Base-by-base conservation (phyloP, 2,329 filamentous ascomycete genomes). In the Fusarium redolens region DNA sequence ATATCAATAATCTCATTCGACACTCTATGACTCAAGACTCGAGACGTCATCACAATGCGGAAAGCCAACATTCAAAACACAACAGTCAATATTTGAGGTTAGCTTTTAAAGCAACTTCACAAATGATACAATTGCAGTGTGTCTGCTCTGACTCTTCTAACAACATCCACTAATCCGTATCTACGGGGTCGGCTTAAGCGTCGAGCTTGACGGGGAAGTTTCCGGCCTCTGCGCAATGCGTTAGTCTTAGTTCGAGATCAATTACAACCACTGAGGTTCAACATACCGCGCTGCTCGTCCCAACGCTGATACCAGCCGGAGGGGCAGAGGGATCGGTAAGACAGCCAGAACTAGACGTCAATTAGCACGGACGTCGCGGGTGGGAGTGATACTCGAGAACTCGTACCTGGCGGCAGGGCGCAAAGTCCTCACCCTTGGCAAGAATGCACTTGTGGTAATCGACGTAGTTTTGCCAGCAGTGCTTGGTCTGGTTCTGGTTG, bases 401-500 rank as follows among this genome's bases (percentile, higher is more conserved):
- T 55, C 63, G 48, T 92, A 97, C 95, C 92, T 98, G 95, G 82
- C 92, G 92, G 93, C 96, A 98, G 76, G 96, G 96, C 79, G 93
- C 92, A 85, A 98, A 98, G 83, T 98, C 95, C 89, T 98, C 96
- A 86, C 96, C 96, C 91, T 98, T 98, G 86, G 95, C 96, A 83
- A 92, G 88, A 86, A 98, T 95, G 89, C 96, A 99, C 91, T 99
- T 99, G 92, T 99, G 94, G 90, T 99, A 98, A 86, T 99, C 96
- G 88, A 99, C 96, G 87, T 99, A 99, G 91, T 99, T 99, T 86
- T 99, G 97, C 96, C 96, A 99, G 94, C 96, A 99, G 91, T 99
- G 95, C 93, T 98, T 98, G 87, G 95, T 93, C 88, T 96, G 94
- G 89, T 99, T 99, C 89, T 91, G 88, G 90, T 99, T 97, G 82